Evolutionary conservation across 2,329 filamentous ascomycete genomes (phyloP), one percentile per base, ranked within the genome.

Genomic region (Ambrosiella beaveri): DNA sequence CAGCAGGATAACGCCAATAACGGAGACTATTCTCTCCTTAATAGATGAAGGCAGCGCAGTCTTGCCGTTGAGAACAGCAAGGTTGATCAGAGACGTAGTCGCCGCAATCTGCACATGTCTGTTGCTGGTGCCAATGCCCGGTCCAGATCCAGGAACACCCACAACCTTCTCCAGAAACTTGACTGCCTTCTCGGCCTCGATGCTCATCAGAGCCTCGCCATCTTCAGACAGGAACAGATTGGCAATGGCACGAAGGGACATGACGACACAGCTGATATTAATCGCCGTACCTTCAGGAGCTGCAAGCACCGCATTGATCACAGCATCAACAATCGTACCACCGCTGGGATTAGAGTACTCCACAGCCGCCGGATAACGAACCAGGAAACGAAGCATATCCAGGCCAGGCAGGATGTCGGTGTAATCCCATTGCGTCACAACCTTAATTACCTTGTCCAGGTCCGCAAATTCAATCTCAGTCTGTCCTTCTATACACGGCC

Each of bases 321-420:
- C 68, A 17, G 72, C 71, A 39, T 82, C 74, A 6, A 96, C 71
- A 11, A 90, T 71, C 40, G 79, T 82, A 2, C 73, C 73, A 37
- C 75, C 71, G 2, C 72, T 70, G 0, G 75, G 70, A 55, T 80
- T 75, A 0, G 71, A 71, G 54, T 79, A 79, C 7, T 77, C 75
- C 1, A 87, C 84, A n/a, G 82, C 79, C 1, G 78, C 71, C 0
- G 86, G 79, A 4, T 80, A 81, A 0, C 82, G 81, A 1, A 86
- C 84, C 36, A 93, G 75, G 54, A 94, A 82, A n/a, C 93, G 86
- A 4, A 97, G 76, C 1, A 97, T 74, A 68, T 97, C 93, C 0
- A 98, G 78, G 11, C 83, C 87, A 0, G 93, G 86, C 0, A 98
- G 76, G 51, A 89, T 84, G 63, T 88, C 86, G 11, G 82, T 75